Evolutionary conservation across 1,284 basidiomycete species (phyloP).

Genomic region (Stereum hirsutum): DNA sequence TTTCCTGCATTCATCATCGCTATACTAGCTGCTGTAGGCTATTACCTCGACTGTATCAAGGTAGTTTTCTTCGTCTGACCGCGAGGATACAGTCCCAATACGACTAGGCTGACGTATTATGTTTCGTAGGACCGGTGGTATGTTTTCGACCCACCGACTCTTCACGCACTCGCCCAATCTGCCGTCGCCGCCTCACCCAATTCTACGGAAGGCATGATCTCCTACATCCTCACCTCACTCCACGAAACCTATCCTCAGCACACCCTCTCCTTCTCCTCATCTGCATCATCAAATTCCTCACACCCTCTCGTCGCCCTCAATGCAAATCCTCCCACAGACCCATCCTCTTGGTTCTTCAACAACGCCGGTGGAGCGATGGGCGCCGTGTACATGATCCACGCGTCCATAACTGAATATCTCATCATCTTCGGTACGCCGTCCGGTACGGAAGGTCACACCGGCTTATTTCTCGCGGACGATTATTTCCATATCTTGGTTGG

Average conservation of each 20-base stretch:
- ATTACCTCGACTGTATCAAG: too few species aligned
- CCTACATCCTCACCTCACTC: constrained; percentile 71
- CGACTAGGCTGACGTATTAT: too few species aligned
- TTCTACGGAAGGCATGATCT: constrained; percentile 62
- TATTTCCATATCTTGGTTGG: constrained; percentile 95
- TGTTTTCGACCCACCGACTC: constrained; percentile 55
- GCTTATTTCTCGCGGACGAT: constrained; percentile 92
- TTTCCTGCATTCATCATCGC: too few species aligned
- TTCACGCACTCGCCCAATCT: constrained; percentile 64
- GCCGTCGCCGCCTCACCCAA: constrained; percentile 56
- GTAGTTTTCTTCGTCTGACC: too few species aligned
- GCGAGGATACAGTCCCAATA: too few species aligned
- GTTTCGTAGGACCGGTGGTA: constrained; percentile 55
- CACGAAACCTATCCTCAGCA: constrained; percentile 52
- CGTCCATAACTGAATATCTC: constrained; percentile 89
- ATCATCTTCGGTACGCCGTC: constrained; percentile 94
- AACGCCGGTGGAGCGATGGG: constrained; percentile 99
- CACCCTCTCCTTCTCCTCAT: too few species aligned
- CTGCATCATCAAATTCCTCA: too few species aligned
- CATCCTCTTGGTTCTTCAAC: constrained; percentile 91
- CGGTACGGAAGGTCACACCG: constrained; percentile 94
- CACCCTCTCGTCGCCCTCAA: constrained; percentile 63
- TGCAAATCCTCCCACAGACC: too few species aligned
- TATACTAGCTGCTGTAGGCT: too few species aligned
- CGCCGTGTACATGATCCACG: constrained; percentile 95